These are phyloP conservation scores for Arabidopsis arenosa DNA, from an alignment of 345 rosid species.

Conservation along the genomic window DNA sequence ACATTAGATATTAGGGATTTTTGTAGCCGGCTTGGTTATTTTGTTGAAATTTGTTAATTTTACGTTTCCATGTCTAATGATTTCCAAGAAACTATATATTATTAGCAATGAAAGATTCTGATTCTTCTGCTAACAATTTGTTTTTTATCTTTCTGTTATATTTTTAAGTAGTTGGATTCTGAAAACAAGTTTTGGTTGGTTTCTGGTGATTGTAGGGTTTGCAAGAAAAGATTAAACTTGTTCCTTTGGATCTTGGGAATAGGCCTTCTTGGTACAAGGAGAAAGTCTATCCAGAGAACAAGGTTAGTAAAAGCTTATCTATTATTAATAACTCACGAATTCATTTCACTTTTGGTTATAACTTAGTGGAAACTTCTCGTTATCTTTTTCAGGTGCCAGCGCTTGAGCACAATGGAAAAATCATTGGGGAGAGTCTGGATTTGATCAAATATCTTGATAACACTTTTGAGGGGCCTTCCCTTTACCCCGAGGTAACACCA, in stretches of 20 bases:
- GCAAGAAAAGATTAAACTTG: conserved; percentile 78
- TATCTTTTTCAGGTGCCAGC: conserved; percentile 69
- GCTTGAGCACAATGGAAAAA: conserved; percentile 86
- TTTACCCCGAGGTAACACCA: conserved; percentile 62
- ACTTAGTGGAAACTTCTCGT: neutral
- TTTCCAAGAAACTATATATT: too few species aligned
- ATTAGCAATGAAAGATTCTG: too few species aligned
- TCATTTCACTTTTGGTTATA: neutral
- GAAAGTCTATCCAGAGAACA: conserved; percentile 77
- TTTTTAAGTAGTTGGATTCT: neutral
- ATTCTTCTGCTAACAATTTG: too few species aligned
- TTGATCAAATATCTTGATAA: conserved; percentile 73
- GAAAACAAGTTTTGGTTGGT: neutral
- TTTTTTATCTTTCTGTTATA: neutral
- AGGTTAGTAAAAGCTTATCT: conserved; percentile 52
- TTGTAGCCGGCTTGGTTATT: neutral
- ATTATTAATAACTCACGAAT: neutral
- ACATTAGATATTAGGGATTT: neutral
- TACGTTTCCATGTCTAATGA: too few species aligned
- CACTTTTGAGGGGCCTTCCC: conserved; percentile 87
- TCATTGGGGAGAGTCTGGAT: conserved; percentile 89
- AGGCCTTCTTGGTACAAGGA: conserved; percentile 93
- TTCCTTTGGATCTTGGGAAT: conserved; percentile 73
- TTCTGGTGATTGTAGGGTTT: conserved; percentile 55
- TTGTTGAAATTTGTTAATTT: neutral